These are phyloP conservation scores for Plantago major DNA, from an alignment of 257 asterid species.

Conservation along the genomic window DNA sequence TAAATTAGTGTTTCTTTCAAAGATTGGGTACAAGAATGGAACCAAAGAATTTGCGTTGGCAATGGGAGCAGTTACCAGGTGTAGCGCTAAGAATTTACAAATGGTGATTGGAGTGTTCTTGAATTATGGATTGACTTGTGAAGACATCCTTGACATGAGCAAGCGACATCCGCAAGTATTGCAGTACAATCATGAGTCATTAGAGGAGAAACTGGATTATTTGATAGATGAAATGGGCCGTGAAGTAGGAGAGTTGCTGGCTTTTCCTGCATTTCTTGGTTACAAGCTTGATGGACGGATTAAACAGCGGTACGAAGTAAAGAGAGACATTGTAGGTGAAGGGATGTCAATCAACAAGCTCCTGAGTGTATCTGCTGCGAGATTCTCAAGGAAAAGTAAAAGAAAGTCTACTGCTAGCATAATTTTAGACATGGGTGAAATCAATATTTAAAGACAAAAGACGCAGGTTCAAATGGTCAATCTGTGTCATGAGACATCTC, in stretches of 20 bases:
- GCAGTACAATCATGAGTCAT: slow-evolving; percentile 71
- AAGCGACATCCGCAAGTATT: slow-evolving; percentile 78
- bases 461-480: neutral
- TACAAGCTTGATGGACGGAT: slow-evolving; percentile 79
- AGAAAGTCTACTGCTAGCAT: slow-evolving; percentile 20
- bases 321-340: slow-evolving; percentile 53
- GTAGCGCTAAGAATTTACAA: slow-evolving; percentile 85
- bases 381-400: slow-evolving; percentile 48
- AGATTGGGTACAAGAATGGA: slow-evolving; percentile 59
- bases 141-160: slow-evolving; percentile 81
- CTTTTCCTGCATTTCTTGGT: slow-evolving; percentile 90
- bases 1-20: slow-evolving; percentile 64
- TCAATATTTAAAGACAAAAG: slow-evolving; percentile 11
- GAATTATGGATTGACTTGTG: slow-evolving; percentile 64
- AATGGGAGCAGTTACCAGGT: slow-evolving; percentile 87
- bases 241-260: slow-evolving; percentile 69
- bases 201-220: slow-evolving; percentile 78
- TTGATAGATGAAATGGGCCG: slow-evolving; percentile 87
- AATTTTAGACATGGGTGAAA: slow-evolving; percentile 18
- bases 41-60: slow-evolving; percentile 77
- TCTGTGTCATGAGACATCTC: neutral
- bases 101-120: slow-evolving; percentile 59
- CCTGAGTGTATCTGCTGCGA: slow-evolving; percentile 66
- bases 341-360: slow-evolving; percentile 85
- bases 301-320: slow-evolving; percentile 74